Base-by-base conservation (phyloP, 1,139 yeast species). In the Candida labiduridarum region DNA sequence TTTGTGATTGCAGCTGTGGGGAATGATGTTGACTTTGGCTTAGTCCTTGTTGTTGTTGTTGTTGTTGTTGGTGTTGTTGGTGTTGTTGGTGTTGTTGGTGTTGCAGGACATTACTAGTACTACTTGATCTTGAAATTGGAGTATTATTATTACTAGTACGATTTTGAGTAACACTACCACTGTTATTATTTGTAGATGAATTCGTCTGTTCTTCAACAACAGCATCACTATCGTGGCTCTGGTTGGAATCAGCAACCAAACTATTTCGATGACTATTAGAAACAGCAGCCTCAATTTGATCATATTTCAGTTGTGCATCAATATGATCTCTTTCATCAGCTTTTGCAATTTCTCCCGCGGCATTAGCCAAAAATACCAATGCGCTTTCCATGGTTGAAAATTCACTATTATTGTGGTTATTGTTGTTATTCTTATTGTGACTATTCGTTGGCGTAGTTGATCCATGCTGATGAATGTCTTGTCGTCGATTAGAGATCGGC, bases 321-420 rank as follows among this genome's bases (percentile, higher is more conserved):
- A 86, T 81, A 40, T 86, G 74, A 60, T 86, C 88, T 54, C 87
- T 69, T 52, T 77, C 84, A 58, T 83, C 89, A 2, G 86, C 85
- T 52, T 79, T 76, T 4, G 91, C 88, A 27, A 85, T 83, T 4
- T 81, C 77, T 0, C 91, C 92, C 0, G 92, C 92, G 0, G 90
- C 89, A 54, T 84, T 84, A 3, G 94, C 92, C 31, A 87, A 65
- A 60, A 84, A 87, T 29, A 83, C 86, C 53, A 87, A 70, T 0
- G 92, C 89, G 11, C 85, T 86, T 59, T 82, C 87, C 77, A 74
- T 74, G 59, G 85, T 81, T 6, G 86, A 65, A 46, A 69, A 67
- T 50, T 66, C 68, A 31, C 55, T 53, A 18, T 48, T 46, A 40
- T 6, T 47, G 50, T 29, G 15, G 30, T 14, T 45, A 34, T 3